Base-by-base conservation (phyloP, 2,329 filamentous ascomycete genomes). In the Neonectria sp. region DNA sequence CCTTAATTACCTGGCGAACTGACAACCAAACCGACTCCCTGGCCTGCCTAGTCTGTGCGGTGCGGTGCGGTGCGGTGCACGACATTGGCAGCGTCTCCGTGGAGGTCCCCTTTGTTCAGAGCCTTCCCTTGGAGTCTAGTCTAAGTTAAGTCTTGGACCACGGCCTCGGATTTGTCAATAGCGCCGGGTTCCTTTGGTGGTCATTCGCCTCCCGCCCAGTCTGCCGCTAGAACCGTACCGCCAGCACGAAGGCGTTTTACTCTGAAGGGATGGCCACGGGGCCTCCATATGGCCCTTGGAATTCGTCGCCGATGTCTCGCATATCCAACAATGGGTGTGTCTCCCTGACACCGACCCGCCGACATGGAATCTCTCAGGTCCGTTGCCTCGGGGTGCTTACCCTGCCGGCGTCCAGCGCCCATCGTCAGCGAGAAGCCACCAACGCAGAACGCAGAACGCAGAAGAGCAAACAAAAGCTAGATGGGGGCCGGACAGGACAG, bases 321-420 rank as follows among this genome's bases (percentile, higher is more conserved):
- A 40, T 40, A 63, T 35, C 33, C 25, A 56, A 25, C 51, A 59
- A 63, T 35, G 58, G 49, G 55, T 11, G 33, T 53, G 61, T 68
- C 49, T 31, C 27, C 57, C 58, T 61, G 60, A 55, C 61, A 63
- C 65, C 60, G 62, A 67, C 37, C 69, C 69, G 62, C 60, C 52
- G 62, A 35, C 31, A 46, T 57, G 68, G 68, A 68, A 64, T 46
- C 57, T 55, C 45, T 56, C 64, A 59, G 49, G 45, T 62, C 71
- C 66, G 67, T 55, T 58, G 52, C 33, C 35, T 56, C 63, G 63
- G 68, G 27, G 63, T 35, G 61, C 60, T 40, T 56, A n/a, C 25
- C 25, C 49, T 60, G 24, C 45, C 45, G 9, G 56, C 53, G 53
- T 63, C 52, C 35, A 27, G 21, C 33, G 33, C 27, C 53, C 55